These are phyloP conservation scores for Claviceps capensis DNA, from an alignment of 2,329 filamentous ascomycete species.

Conservation along the genomic window DNA sequence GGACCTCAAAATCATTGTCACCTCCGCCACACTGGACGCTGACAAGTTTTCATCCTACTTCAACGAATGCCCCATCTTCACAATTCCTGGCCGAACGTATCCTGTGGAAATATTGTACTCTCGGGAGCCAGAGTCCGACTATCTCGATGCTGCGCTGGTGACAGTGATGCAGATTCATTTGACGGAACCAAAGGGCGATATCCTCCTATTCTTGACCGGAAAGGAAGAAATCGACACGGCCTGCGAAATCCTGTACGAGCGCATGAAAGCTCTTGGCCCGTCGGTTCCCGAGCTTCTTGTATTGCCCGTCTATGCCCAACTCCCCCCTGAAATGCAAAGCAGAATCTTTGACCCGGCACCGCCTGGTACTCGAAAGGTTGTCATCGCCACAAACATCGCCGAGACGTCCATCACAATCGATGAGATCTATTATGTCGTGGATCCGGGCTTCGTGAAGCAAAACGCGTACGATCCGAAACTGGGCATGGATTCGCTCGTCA, in stretches of 20 bases:
- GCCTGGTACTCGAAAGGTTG: conserved; percentile 74
- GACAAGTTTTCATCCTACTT: conserved; percentile 98
- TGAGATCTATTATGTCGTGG: conserved; percentile 92
- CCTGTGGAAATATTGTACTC: conserved; percentile 96
- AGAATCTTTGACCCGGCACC: conserved; percentile 90
- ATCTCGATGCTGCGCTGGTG: conserved; percentile 82
- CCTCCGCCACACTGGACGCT: conserved; percentile 88
- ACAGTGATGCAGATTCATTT: conserved; percentile 98
- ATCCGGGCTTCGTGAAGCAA: conserved; percentile 95
- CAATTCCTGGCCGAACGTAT: conserved; percentile 87
- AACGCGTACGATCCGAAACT: conserved; percentile 95
- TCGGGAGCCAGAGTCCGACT: conserved; percentile 87
- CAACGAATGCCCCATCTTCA: conserved; percentile 90
- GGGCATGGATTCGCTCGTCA: conserved; percentile 91
- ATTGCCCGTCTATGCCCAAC: conserved; percentile 86
- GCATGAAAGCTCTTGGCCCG: conserved; percentile 90
- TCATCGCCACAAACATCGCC: conserved; percentile 96
- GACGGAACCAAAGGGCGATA: conserved; percentile 83
- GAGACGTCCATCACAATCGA: conserved; percentile 98
- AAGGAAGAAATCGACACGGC: conserved; percentile 96
- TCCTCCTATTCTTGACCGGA: conserved; percentile 90
- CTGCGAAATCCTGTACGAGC: conserved; percentile 82
- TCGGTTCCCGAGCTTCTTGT: conserved; percentile 86
- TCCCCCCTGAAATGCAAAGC: conserved; percentile 88
- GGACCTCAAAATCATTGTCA: conserved; percentile 91